Base-by-base conservation (phyloP, 345 rosid species). In the Populus deltoides region DNA sequence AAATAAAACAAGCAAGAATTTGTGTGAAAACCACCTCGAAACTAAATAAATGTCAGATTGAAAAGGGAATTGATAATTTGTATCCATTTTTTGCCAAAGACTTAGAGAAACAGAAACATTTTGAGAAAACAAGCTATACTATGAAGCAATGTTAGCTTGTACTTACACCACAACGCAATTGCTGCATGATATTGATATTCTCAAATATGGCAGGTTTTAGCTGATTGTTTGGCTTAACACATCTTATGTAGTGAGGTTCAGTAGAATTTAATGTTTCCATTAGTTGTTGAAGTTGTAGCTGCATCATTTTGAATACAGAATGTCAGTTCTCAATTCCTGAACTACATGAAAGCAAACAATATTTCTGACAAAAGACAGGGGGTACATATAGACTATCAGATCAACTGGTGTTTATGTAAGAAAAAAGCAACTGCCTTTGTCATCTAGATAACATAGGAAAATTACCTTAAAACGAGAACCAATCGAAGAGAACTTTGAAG, bases 181-280 rank as follows among this genome's bases (percentile, higher is more conserved):
- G 99, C 79, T 96, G 98, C 98, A 96, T 91, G 88, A 96, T 88
- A 78, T 96, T 96, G 76, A 86, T 88, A 87, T 96, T 96, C 88
- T 93, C 99, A 83, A 96, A 93, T 81, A 96, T 63, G 25, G 98
- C 93, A 70, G 99, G 99, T 81, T 93, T 96, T 73, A 96, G 90
- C 51, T 80, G 89, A 86, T 96, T 96, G 80, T 96, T 96, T 65
- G 98, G 99, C 88, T 93, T 96, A 74, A 96, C 97, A 86, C 99
- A 96, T 92, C 99, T 88, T 82, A 96, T 83, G 83, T 96, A 93
- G 86, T 96, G 98, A 65, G 99, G 99, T 81, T 96, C 93, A 0
- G 99, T 96, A 78, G 97, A 96, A 77, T 91, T 96, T 77, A 95
- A 77, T 8, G 98, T 96, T 0, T 96, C 99, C 99, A 96, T 96